Evolutionary conservation across 331 rosid genomes (phyloP).

Genomic region (Spiraea crenata): DNA sequence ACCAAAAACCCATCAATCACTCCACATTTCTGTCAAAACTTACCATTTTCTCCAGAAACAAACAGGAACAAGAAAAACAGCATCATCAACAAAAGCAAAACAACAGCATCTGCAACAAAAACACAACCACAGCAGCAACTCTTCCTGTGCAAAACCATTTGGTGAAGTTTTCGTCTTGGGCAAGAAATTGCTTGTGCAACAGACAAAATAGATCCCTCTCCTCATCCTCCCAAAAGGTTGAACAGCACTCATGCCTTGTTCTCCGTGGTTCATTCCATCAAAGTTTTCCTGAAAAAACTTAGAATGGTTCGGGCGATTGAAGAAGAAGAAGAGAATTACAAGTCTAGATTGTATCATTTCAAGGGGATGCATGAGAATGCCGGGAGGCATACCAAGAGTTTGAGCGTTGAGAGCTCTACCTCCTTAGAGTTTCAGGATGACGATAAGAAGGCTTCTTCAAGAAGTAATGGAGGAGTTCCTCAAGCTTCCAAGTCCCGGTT

Average conservation of each 20-base stretch:
- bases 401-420: slow-evolving; percentile 54
- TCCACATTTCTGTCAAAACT: slow-evolving; percentile 37
- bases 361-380: slow-evolving; percentile 49
- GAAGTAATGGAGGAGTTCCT: slow-evolving; percentile 40
- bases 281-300: slow-evolving; percentile 27
- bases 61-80: background rate
- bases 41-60: slow-evolving; percentile 23
- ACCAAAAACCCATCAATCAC: slow-evolving; percentile 24
- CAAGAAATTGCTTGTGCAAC: slow-evolving; percentile 12
- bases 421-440: slow-evolving; percentile 26
- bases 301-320: slow-evolving; percentile 58
- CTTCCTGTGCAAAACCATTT: slow-evolving; percentile 13
- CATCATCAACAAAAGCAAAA: slow-evolving; percentile 3
- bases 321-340: slow-evolving; percentile 54
- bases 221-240: slow-evolving; percentile 19
- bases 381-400: slow-evolving; percentile 63
- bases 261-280: slow-evolving; percentile 29
- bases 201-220: slow-evolving; percentile 23
- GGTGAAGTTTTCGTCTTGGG: background rate
- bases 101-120: background rate
- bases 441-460: slow-evolving; percentile 30
- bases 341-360: slow-evolving; percentile 53
- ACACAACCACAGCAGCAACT: background rate
- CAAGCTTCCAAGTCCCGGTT: slow-evolving; percentile 28
- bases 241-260: slow-evolving; percentile 40